phyloP scores from a whole-genome alignment of 2,329 filamentous ascomycete species.

The Calcarisporium arbuscula region DNA sequence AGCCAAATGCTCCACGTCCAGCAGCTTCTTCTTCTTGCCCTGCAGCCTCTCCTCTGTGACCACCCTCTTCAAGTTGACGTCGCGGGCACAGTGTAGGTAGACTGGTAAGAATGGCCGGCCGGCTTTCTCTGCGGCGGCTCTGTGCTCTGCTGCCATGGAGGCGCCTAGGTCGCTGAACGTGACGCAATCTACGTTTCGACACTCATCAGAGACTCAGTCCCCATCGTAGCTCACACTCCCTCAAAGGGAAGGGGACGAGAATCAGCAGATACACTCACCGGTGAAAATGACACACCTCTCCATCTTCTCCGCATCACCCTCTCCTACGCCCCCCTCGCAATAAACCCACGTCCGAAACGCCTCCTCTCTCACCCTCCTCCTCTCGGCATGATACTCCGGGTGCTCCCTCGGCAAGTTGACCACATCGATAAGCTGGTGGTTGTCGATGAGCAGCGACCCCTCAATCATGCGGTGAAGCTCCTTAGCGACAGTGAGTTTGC shows the following conservation, averaged over 20 bases:
- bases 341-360: conserved; percentile 6
- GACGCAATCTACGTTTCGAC: background rate
- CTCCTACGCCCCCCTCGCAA: conserved; percentile 4
- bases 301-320: background rate
- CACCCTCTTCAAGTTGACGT: conserved; percentile 1
- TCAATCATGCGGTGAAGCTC: conserved; percentile 20
- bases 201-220: too few relatives aligned
- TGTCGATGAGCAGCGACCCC: conserved; percentile 19
- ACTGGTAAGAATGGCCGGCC: conserved; percentile 1
- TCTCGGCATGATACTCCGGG: conserved; percentile 17
- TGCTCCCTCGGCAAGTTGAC: conserved; percentile 9
- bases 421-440: conserved; percentile 24
- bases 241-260: too few relatives aligned
- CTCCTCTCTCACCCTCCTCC: conserved; percentile 6
- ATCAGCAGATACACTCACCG: background rate
- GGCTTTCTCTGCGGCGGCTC: background rate
- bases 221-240: too few relatives aligned
- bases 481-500: conserved; percentile 23
- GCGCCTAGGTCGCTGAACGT: background rate
- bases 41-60: background rate
- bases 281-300: conserved; percentile 1
- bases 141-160: background rate
- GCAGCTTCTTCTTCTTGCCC: background rate
- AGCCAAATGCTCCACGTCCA: background rate
- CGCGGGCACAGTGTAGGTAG: background rate